phyloP scores from a whole-genome alignment of 371 early-diverging fungal genomes.

The Rhizopus arrhizus region DNA sequence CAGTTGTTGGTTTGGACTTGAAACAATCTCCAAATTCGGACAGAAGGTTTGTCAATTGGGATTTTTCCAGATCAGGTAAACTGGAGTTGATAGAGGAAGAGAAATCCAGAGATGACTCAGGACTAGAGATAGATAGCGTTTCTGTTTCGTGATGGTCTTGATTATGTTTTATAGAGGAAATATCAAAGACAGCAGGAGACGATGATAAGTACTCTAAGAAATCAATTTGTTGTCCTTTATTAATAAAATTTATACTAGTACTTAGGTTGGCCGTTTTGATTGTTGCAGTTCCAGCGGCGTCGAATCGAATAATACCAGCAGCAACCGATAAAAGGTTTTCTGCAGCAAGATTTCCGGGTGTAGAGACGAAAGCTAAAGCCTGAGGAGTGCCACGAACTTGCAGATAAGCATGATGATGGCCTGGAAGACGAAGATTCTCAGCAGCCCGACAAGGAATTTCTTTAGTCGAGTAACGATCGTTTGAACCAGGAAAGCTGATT shows the following conservation, averaged over 20 bases:
- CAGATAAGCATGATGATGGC: conserved; percentile 6
- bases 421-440: conserved; percentile 4
- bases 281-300: conserved; percentile 2
- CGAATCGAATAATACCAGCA: conserved; percentile 8
- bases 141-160: neutral
- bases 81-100: neutral
- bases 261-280: neutral
- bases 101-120: neutral
- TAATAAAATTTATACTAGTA: conserved; percentile 1
- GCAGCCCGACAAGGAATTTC: neutral
- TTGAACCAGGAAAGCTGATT: neutral
- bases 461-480: too few species aligned
- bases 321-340: conserved; percentile 13
- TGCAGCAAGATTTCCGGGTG: neutral
- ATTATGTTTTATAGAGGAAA: too few species aligned
- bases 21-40: conserved; percentile 23
- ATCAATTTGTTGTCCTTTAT: conserved; percentile 16
- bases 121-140: neutral
- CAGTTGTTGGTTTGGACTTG: neutral
- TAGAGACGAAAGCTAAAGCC: conserved; percentile 4
- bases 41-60: conserved; percentile 1
- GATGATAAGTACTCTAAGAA: neutral
- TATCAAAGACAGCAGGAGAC: conserved; percentile 5
- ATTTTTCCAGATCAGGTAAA: neutral
- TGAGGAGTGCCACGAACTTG: conserved; percentile 10